Base-by-base conservation (phyloP, 2,329 filamentous ascomycete genomes). In the Diaporthe vexans region DNA sequence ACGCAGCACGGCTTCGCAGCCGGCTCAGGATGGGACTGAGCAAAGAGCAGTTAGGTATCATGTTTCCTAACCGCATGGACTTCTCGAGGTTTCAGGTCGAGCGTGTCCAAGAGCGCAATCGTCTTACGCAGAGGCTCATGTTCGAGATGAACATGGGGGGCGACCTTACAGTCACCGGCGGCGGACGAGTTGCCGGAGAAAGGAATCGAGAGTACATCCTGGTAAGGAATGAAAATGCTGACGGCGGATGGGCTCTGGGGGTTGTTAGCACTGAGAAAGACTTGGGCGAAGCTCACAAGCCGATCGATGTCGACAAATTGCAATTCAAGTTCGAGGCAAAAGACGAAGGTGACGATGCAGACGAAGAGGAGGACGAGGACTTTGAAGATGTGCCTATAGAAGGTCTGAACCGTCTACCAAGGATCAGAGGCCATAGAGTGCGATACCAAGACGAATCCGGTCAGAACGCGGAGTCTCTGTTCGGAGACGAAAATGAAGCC, bases 31-130 rank as follows among this genome's bases (percentile, higher is more conserved):
- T 99, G 96, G 97, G 97, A 0, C 90, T 98, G 79, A 97, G 94
- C 73, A 98, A 98, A 83, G 96, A 99, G 77, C 97, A 99, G 83
- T 85, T 99, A 19, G 95, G 98, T 78, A 91, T 89, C 59, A 99
- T 99, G 97, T 99, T 99, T 81, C 96, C 97, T 0, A 94, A 99
- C 81, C 91, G 97, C 35, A 98, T 99, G 95, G 97, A 93, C 0
- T 99, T 99, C 81, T 98, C 95, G 1, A 93, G 89, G 76, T 99
- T 99, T 80, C 97, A 99, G 83, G 98, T 99, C 74, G 97, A 98
- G 81, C 89, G 97, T 74, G 97, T 98, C 15, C 91, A 90, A 78
- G 96, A 99, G 84, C 89, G 97, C 67, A 99, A 99, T 79, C 94
- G 98, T 76, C 88, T 99, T 40, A 99, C 97, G 0, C 97, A 99